Conservation (phyloP, 2,329 filamentous ascomycete species). For the Sordariomycetes sp. region DNA sequence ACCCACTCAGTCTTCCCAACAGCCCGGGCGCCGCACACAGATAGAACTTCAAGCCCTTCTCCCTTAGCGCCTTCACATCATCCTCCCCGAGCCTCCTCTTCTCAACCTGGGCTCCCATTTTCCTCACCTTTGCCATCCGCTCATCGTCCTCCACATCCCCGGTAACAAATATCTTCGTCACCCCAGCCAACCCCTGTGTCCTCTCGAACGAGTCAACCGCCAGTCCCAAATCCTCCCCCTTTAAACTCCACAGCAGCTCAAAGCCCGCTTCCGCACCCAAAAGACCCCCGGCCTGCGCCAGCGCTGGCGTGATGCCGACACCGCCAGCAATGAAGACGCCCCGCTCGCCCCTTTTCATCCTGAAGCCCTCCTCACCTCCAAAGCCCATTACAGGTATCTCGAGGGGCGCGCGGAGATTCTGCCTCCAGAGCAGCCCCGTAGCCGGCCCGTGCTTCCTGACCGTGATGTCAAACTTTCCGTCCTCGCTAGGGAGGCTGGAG, state of each 20-base stretch:
- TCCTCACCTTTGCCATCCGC: conserved; percentile 22
- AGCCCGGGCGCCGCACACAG: conserved; percentile 36
- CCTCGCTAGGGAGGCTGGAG: conserved; percentile 42
- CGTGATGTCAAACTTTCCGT: conserved; percentile 55
- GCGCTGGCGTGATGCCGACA: conserved; percentile 73
- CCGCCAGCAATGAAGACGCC: conserved; percentile 64
- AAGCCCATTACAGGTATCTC: conserved; percentile 65
- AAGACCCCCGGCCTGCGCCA: conserved; percentile 51
- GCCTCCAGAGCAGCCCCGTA: conserved; percentile 55
- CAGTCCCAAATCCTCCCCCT: conserved; percentile 50
- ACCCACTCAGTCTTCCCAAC: conserved; percentile 31
- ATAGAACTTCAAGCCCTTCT: conserved; percentile 38
- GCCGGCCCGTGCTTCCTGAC: conserved; percentile 59
- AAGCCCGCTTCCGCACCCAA: conserved; percentile 28
- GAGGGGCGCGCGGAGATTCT: conserved; percentile 42
- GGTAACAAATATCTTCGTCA: conserved; percentile 58
- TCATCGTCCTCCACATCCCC: conserved; percentile 19
- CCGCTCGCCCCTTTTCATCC: conserved; percentile 18
- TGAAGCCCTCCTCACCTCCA: conserved; percentile 48
- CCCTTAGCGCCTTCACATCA: conserved; percentile 31
- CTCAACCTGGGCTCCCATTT: conserved; percentile 22
- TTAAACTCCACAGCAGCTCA: conserved; percentile 59
- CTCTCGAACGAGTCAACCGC: conserved; percentile 48
- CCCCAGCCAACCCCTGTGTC: conserved; percentile 38
- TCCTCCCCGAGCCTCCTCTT: conserved; percentile 25